Conservation (phyloP, 306 rosid genomes). For the Pachyrhizus erosus region DNA sequence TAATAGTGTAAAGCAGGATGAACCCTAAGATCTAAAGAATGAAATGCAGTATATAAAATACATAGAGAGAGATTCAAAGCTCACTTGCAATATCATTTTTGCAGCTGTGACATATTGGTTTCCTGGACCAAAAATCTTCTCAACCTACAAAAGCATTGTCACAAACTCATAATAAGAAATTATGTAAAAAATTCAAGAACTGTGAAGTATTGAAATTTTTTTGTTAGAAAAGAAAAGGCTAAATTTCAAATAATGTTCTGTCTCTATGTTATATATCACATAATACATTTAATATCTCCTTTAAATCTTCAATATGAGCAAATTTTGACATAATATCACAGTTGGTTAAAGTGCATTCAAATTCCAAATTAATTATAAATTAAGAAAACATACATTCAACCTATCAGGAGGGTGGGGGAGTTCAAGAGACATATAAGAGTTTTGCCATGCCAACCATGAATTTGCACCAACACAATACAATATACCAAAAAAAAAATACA, state of each 20-base stretch:
- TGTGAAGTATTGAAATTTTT: conserved; percentile 11
- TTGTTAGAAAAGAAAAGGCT: background rate
- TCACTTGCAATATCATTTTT: conserved; percentile 91
- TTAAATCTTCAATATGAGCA: conserved; percentile 1
- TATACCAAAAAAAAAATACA: background rate
- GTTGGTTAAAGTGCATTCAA: background rate
- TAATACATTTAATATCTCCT: background rate
- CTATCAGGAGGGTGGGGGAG: too few relatives aligned
- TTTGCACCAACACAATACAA: background rate
- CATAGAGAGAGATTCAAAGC: conserved; percentile 2
- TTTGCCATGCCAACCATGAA: background rate
- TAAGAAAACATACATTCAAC: background rate
- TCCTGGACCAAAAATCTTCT: conserved; percentile 92
- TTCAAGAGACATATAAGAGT: too few relatives aligned
- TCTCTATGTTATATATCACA: background rate
- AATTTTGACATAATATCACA: background rate
- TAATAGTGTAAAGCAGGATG: background rate
- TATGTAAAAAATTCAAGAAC: background rate
- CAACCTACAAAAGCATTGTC: conserved; percentile 58
- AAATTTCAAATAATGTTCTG: background rate
- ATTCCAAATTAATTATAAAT: background rate
- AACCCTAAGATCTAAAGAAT: background rate
- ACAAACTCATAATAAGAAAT: conserved; percentile 11
- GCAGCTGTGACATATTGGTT: conserved; percentile 97
- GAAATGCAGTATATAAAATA: background rate